Conservation (phyloP, 2,329 filamentous ascomycete genomes). For the Coniochaeta ligniaria region DNA sequence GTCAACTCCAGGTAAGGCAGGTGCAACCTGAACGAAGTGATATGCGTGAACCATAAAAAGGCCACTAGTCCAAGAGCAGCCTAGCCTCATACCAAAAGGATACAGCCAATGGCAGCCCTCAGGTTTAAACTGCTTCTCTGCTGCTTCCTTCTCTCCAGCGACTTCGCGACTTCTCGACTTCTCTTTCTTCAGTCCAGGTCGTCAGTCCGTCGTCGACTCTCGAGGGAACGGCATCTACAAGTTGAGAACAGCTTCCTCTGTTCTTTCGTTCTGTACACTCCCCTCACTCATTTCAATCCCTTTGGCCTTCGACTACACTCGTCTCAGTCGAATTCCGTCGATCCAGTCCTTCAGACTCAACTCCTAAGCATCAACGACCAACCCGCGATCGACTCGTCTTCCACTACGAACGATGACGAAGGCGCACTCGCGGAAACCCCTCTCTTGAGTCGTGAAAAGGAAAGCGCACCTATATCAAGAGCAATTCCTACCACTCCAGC, state of each 20-base stretch:
- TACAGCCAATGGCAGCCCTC: too few species aligned
- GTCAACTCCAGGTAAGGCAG: too few species aligned
- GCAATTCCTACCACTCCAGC: slow-evolving; percentile 1
- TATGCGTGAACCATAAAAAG: too few species aligned
- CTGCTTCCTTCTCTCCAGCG: slow-evolving; percentile 11
- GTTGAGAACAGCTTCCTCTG: slow-evolving; percentile 20
- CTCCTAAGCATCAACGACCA: slow-evolving; percentile 27
- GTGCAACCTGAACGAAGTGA: too few species aligned
- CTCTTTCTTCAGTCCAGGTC: slow-evolving; percentile 18
- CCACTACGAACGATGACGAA: neutral
- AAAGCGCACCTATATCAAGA: neutral
- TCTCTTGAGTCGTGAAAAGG: neutral
- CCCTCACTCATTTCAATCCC: slow-evolving; percentile 34
- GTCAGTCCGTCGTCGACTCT: slow-evolving; percentile 8
- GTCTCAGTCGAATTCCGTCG: neutral
- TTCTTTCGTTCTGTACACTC: slow-evolving; percentile 22
- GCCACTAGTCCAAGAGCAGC: too few species aligned
- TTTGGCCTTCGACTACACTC: neutral
- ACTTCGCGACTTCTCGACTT: slow-evolving; percentile 13
- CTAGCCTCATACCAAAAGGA: too few species aligned
- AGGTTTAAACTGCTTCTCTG: slow-evolving; percentile 9
- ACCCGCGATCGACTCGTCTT: slow-evolving; percentile 9
- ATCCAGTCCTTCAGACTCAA: slow-evolving; percentile 7
- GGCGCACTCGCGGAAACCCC: neutral
- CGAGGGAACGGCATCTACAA: neutral